phyloP scores from a whole-genome alignment of 2,329 filamentous ascomycete species.

The Alternaria longipes region DNA sequence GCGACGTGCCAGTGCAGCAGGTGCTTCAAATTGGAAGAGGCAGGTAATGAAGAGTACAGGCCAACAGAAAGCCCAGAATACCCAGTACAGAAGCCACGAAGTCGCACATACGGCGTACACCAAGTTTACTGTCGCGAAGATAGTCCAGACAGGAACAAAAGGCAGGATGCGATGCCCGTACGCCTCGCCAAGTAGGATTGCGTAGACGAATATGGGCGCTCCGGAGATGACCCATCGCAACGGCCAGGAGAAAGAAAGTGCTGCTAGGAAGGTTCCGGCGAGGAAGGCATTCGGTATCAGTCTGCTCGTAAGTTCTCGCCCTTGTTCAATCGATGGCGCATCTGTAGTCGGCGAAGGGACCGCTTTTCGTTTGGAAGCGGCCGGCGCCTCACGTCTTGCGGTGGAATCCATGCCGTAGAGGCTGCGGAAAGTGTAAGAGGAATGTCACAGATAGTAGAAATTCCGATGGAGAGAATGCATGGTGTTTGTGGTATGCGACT shows the following conservation, averaged over 20 bases:
- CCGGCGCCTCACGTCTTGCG: slow-evolving; percentile 13
- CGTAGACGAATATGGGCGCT: slow-evolving; percentile 51
- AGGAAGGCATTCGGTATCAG: slow-evolving; percentile 27
- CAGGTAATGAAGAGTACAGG: slow-evolving; percentile 54
- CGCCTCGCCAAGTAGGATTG: slow-evolving; percentile 48
- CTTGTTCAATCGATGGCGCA: slow-evolving; percentile 17
- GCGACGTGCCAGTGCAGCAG: slow-evolving; percentile 50
- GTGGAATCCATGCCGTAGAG: slow-evolving; percentile 20
- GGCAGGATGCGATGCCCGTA: slow-evolving; percentile 55
- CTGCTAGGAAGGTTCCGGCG: slow-evolving; percentile 15
- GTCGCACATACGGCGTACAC: slow-evolving; percentile 59
- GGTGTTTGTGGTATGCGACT: slow-evolving; percentile 8
- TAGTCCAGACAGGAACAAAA: slow-evolving; percentile 57
- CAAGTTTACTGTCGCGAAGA: slow-evolving; percentile 59
- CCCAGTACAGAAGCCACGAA: slow-evolving; percentile 62
- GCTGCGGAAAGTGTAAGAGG: neutral
- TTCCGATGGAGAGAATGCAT: slow-evolving; percentile 6
- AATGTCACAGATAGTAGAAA: neutral
- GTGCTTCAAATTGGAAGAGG: slow-evolving; percentile 58
- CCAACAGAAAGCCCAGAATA: slow-evolving; percentile 56
- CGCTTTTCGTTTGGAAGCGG: slow-evolving; percentile 23
- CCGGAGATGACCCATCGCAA: slow-evolving; percentile 55
- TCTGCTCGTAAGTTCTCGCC: slow-evolving; percentile 24
- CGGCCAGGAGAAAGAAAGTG: slow-evolving; percentile 28
- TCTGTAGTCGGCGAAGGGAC: slow-evolving; percentile 15